A percentile compares a stretch with the other conserved stretches of the same genome.
phyloP scores from a whole-genome alignment of 495 filamentous ascomycete species.

The Trypethelium eluteriae region DNA sequence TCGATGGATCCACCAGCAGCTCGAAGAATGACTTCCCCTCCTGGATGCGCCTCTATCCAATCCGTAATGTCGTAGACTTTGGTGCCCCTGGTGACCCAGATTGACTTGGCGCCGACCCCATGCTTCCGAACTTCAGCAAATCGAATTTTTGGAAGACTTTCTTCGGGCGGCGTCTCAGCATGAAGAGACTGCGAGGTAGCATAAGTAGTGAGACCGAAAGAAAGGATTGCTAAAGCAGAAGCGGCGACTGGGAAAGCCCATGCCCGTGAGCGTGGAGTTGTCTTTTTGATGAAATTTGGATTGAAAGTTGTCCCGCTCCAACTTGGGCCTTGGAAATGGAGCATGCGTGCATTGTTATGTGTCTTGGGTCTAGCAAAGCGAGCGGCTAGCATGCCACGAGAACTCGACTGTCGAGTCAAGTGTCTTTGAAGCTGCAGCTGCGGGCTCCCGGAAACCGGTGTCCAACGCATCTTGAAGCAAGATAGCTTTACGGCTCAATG shows the following conservation, averaged over 20 bases:
- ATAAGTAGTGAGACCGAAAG: not conserved
- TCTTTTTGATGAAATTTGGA: not conserved
- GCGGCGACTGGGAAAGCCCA: not conserved
- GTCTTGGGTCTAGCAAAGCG: conserved; percentile 9
- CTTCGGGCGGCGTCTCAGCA: not conserved
- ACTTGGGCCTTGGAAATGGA: not conserved
- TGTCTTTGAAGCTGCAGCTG: not conserved
- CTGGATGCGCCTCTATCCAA: conserved; percentile 51
- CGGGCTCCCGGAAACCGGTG: not conserved
- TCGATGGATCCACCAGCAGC: conserved; percentile 51
- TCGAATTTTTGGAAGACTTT: conserved; percentile 29
- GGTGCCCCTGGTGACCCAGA: conserved; percentile 47
- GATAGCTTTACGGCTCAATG: not conserved
- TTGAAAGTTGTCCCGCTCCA: conserved; percentile 3
- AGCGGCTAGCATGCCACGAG: not conserved
- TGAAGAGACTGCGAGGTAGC: not conserved
- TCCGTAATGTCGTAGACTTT: conserved; percentile 56
- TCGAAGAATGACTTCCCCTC: conserved; percentile 53
- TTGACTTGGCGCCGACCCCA: conserved; percentile 37
- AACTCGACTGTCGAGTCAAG: not conserved
- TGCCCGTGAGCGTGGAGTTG: not conserved
- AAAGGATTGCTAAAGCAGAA: not conserved
- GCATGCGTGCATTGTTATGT: conserved; percentile 7
- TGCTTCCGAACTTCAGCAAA: conserved; percentile 46
- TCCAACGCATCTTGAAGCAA: not conserved